Evolutionary conservation across 352 stramenopile genomes (phyloP), one percentile per base, ranked within the genome.

Genomic region (Globisporangium alternatum): DNA sequence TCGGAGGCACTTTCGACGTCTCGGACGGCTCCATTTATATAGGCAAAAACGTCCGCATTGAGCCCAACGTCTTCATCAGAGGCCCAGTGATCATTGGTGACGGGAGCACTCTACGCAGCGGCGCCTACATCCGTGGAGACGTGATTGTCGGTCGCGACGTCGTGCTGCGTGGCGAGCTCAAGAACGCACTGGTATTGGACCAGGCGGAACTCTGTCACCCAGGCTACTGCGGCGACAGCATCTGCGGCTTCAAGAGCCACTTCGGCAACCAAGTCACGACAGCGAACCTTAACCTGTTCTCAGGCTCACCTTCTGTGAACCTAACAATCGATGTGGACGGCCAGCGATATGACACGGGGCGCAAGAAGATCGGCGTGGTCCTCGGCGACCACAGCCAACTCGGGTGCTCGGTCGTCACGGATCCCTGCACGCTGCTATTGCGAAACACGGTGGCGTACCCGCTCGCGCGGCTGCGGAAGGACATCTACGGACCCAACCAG

Each of bases 221-320:
- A 2, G 79, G 83, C 0, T 92, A 94, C 66, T 90, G 78, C 49
- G 83, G 83, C 17, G 85, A 92, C 69, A 90, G 78, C 56, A 69
- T 92, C 37, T 88, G 76, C 25, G 85, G 85, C 3, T 85, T 81
- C 62, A 89, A 86, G 65, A 90, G 81, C 72, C 83, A 93, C 60
- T 91, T 93, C 49, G 85, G 82, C 53, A 93, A 93, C 72, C 85
- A 93, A 64, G 85, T 89, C 30, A 91, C 85, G 33, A 92, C 85
- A 2, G 85, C 85, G 0, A 91, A 93, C 57, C 69, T 93, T 39
- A 86, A 75, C 41, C 64, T 93, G 10, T 74, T 93, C 41, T 63
- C 61, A 21, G 62, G 58, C 44, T 64, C 60, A 9, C 17, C 69
- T 59, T 22, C 62, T 33, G 78, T 5, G 13, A 89, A 63, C 54